These are phyloP conservation scores for Daldinia loculata DNA, from an alignment of 495 filamentous ascomycete genomes.

Conservation along the genomic window DNA sequence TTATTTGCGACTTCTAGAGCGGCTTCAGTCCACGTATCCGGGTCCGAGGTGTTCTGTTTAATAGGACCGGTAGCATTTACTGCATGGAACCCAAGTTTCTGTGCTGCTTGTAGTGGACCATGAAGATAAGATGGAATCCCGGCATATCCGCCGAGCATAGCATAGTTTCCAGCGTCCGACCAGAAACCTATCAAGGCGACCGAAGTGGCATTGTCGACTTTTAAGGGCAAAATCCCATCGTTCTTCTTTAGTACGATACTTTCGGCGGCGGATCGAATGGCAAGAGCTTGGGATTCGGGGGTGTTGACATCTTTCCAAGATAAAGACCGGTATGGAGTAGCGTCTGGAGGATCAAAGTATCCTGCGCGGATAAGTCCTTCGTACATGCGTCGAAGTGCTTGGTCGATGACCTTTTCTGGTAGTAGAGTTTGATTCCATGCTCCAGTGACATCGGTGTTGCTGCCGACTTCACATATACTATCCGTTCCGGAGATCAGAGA, in stretches of 20 bases:
- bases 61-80: slow-evolving; percentile 43
- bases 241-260: slow-evolving; percentile 54
- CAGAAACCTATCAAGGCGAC: slow-evolving; percentile 57
- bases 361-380: slow-evolving; percentile 49
- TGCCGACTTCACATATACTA: slow-evolving; percentile 47
- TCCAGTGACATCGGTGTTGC: slow-evolving; percentile 43
- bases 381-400: slow-evolving; percentile 49
- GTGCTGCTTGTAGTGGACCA: slow-evolving; percentile 48
- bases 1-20: slow-evolving; percentile 49
- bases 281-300: slow-evolving; percentile 40
- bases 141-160: slow-evolving; percentile 54
- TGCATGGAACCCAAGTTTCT: slow-evolving; percentile 41
- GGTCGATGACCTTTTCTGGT: slow-evolving; percentile 46
- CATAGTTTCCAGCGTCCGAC: slow-evolving; percentile 42
- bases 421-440: slow-evolving; percentile 46
- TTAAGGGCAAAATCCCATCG: slow-evolving; percentile 47
- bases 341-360: slow-evolving; percentile 47
- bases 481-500: slow-evolving; percentile 51
- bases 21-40: slow-evolving; percentile 32
- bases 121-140: slow-evolving; percentile 50
- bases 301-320: slow-evolving; percentile 47
- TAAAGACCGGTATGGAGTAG: slow-evolving; percentile 43
- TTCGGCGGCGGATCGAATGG: slow-evolving; percentile 48
- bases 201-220: slow-evolving; percentile 34
- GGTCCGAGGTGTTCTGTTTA: slow-evolving; percentile 27